Conservation (phyloP, 768 basidiomycete genomes). For the Russula abietina region DNA sequence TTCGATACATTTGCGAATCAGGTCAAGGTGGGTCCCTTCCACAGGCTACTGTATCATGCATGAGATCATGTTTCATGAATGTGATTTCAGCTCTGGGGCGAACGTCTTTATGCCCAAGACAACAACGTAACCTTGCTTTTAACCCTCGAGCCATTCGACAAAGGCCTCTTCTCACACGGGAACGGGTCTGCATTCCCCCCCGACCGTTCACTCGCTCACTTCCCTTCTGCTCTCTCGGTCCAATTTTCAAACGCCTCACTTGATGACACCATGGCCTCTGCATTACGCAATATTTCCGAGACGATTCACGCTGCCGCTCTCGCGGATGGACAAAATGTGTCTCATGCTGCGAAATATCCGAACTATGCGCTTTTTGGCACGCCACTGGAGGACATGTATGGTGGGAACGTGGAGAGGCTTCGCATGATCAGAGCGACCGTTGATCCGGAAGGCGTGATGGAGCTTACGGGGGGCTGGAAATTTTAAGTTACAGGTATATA, state of each 20-base stretch:
- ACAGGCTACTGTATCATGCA: neutral
- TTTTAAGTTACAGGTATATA: neutral
- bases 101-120: neutral
- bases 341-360: neutral
- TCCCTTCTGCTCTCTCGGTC: neutral
- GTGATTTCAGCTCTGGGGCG: neutral
- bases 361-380: constrained; percentile 6
- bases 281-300: constrained; percentile 28
- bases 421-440: neutral
- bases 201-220: constrained; percentile 6
- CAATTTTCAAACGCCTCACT: constrained; percentile 23
- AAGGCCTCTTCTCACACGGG: constrained; percentile 10
- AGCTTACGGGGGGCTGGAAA: constrained; percentile 26
- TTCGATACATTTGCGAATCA: constrained; percentile 1
- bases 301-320: neutral
- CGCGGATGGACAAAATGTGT: constrained; percentile 25
- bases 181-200: constrained; percentile 15
- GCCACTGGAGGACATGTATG: neutral
- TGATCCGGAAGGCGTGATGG: constrained; percentile 27
- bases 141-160: neutral
- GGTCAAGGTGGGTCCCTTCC: neutral
- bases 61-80: neutral
- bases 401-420: neutral
- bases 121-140: neutral
- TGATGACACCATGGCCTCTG: constrained; percentile 39